phyloP scores from a whole-genome alignment of 331 rosid species.

The Rosa hybrid region DNA sequence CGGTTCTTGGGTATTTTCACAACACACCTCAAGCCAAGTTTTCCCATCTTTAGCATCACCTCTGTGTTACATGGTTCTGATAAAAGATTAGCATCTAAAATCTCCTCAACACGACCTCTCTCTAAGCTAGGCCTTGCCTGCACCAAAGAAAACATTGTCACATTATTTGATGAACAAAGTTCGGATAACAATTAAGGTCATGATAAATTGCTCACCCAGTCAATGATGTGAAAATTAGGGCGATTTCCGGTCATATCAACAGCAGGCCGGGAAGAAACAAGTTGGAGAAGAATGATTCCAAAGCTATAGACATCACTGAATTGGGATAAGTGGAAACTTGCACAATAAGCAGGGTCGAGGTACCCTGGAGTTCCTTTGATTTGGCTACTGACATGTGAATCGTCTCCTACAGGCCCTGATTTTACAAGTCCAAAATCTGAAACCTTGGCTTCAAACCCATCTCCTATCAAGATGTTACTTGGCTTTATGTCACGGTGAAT shows the following conservation, averaged over 20 bases:
- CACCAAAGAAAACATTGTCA: conserved; percentile 13
- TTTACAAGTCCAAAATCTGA: conserved; percentile 79
- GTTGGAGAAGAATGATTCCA: conserved; percentile 80
- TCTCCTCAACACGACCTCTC: conserved; percentile 58
- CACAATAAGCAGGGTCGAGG: conserved; percentile 78
- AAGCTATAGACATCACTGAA: conserved; percentile 82
- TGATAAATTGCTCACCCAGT: conserved; percentile 58
- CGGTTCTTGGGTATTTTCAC: conserved; percentile 63
- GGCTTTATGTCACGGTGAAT: conserved; percentile 83
- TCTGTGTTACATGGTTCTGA: conserved; percentile 62
- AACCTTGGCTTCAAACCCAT: conserved; percentile 72
- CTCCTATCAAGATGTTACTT: conserved; percentile 81
- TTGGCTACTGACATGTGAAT: conserved; percentile 89
- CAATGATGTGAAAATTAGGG: conserved; percentile 49
- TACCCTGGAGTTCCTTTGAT: conserved; percentile 85
- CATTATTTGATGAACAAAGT: neutral
- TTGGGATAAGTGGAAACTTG: conserved; percentile 71
- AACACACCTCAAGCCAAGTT: conserved; percentile 67
- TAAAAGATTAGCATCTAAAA: conserved; percentile 68
- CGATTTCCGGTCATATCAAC: conserved; percentile 34
- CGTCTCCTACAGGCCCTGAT: conserved; percentile 69
- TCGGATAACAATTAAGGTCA: neutral
- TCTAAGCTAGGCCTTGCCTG: conserved; percentile 85
- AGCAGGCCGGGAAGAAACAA: conserved; percentile 66
- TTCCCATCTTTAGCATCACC: conserved; percentile 73